phyloP scores from a whole-genome alignment of 768 basidiomycete species.

The Amanita pseudoporphyria region DNA sequence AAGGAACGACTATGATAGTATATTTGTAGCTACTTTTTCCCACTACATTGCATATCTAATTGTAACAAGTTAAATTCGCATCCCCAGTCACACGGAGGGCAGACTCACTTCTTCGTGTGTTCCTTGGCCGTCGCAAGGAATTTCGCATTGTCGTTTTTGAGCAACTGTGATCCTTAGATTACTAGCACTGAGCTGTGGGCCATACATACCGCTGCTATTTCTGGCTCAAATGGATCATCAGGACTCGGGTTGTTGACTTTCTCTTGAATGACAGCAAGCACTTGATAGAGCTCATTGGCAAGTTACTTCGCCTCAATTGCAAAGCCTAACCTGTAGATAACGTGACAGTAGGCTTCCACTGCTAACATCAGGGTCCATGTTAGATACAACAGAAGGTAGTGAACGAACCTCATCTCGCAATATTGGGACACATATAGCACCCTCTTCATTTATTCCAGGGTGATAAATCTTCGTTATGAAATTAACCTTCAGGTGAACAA shows the following conservation, averaged over 20 bases:
- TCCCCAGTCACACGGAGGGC: conserved; percentile 2
- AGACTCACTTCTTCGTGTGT: conserved; percentile 69
- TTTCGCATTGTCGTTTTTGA: conserved; percentile 70
- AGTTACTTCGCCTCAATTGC: background rate
- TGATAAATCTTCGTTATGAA: conserved; percentile 87
- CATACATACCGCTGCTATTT: conserved; percentile 65
- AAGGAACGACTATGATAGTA: background rate
- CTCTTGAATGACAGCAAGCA: conserved; percentile 68
- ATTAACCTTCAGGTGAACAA: conserved; percentile 43
- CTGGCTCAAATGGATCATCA: conserved; percentile 84
- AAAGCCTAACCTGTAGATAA: conserved; percentile 49
- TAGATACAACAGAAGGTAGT: background rate
- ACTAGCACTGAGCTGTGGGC: background rate
- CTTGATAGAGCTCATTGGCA: conserved; percentile 26
- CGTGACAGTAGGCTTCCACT: conserved; percentile 85
- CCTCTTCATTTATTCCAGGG: conserved; percentile 86
- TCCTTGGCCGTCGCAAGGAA: conserved; percentile 76
- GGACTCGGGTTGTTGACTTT: conserved; percentile 84
- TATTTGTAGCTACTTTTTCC: conserved; percentile 4
- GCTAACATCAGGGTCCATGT: background rate
- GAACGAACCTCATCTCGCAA: conserved; percentile 69
- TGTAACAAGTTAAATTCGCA: background rate
- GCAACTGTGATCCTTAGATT: conserved; percentile 28
- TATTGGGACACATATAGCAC: conserved; percentile 75
- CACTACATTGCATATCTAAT: conserved; percentile 20